Percentiles rank a stretch among this genome's conserved stretches.
These are phyloP conservation scores for Aureobasidium sp. DNA, from an alignment of 2,329 filamentous ascomycete genomes.

Conservation along the genomic window DNA sequence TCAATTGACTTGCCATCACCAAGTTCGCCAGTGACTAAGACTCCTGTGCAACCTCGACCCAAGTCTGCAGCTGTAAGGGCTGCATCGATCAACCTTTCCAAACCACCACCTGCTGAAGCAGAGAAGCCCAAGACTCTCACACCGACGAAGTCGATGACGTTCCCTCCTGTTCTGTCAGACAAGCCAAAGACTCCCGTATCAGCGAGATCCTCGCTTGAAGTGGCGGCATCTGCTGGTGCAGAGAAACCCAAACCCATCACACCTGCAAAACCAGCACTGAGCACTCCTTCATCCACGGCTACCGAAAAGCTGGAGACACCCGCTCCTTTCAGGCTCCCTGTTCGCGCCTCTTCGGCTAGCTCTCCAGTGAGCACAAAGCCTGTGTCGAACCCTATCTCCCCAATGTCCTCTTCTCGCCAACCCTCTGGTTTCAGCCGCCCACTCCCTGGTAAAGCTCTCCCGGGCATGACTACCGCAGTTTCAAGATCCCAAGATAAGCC, in stretches of 20 bases:
- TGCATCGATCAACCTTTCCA: constrained; percentile 18
- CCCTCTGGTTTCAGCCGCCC: neutral
- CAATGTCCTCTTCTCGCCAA: neutral
- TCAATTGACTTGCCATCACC: constrained; percentile 6
- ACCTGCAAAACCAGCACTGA: neutral
- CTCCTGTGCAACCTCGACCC: constrained; percentile 13
- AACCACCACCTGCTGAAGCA: constrained; percentile 24
- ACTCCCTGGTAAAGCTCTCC: neutral
- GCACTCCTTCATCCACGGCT: neutral
- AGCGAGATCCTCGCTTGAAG: constrained; percentile 2
- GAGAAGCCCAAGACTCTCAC: constrained; percentile 22
- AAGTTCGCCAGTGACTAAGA: constrained; percentile 10
- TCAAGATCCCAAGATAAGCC: constrained; percentile 2
- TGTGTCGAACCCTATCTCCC: neutral
- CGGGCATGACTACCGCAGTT: neutral
- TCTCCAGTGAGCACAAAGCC: neutral
- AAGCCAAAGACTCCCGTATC: neutral
- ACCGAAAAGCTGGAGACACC: neutral
- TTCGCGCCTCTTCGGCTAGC: neutral
- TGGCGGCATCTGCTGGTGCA: neutral
- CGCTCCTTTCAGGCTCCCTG: neutral
- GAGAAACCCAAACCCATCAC: constrained; percentile 4
- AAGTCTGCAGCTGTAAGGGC: constrained; percentile 15
- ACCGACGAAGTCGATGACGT: constrained; percentile 21
- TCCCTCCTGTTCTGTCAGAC: neutral